Evolutionary conservation across 1,284 basidiomycete genomes (phyloP).

Genomic region (Fomitiporia mediterranea): DNA sequence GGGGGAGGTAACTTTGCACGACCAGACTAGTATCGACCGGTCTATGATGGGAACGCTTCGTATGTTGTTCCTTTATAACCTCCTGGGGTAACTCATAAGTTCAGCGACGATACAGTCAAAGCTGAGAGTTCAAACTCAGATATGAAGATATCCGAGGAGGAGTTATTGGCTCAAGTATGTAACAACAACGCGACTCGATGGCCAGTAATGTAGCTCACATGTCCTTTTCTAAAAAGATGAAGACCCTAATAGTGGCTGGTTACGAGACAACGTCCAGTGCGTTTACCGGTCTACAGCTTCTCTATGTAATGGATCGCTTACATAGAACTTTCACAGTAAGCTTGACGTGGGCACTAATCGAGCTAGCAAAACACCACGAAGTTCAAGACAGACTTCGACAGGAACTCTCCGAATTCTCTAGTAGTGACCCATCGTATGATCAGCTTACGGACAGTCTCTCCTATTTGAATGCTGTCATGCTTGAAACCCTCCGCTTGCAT

Average conservation of each 20-base stretch:
- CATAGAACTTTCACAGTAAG: conserved; percentile 22
- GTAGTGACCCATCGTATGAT: conserved; percentile 28
- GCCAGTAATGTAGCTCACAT: too few species aligned
- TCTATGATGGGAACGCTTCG: conserved; percentile 52
- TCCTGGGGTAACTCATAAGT: background rate
- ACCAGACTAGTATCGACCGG: too few species aligned
- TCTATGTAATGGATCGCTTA: background rate
- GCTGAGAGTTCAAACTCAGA: conserved; percentile 40
- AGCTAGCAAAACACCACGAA: conserved; percentile 28
- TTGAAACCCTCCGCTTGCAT: conserved; percentile 27
- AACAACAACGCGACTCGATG: too few species aligned
- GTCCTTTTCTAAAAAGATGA: conserved; percentile 35
- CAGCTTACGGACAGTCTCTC: conserved; percentile 25
- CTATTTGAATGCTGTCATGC: conserved; percentile 14
- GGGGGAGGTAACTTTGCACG: too few species aligned
- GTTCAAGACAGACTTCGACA: conserved; percentile 27
- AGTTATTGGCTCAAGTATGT: conserved; percentile 56
- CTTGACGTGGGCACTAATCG: conserved; percentile 29
- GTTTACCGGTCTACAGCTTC: conserved; percentile 16
- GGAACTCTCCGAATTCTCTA: conserved; percentile 23
- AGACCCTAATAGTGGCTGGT: conserved; percentile 36
- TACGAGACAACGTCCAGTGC: conserved; percentile 41
- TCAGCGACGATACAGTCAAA: conserved; percentile 43
- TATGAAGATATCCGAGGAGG: conserved; percentile 54
- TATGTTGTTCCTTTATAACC: conserved; percentile 29